Evolutionary conservation across 306 rosid species (phyloP).

Genomic region (Casuarina cunninghamiana): DNA sequence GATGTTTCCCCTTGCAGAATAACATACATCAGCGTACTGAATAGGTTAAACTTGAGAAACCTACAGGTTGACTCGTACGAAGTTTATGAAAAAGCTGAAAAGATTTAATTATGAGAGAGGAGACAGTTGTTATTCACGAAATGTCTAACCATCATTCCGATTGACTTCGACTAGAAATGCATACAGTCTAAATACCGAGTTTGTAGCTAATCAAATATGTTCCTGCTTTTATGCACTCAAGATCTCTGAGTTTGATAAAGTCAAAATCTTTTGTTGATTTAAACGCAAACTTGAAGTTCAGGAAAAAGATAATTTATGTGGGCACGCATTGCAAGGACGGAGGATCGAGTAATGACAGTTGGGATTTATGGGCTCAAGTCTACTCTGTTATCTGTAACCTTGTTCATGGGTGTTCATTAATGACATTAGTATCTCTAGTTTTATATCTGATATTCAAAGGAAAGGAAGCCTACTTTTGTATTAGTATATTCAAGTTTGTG

Average conservation of each 20-base stretch:
- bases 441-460: constrained; percentile 26
- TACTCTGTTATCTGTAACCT: neutral
- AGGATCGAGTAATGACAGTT: neutral
- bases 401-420: neutral
- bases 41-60: too few species aligned
- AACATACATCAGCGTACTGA: neutral
- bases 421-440: neutral
- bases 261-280: constrained; percentile 8
- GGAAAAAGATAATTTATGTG: constrained; percentile 36
- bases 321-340: constrained; percentile 24
- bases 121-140: neutral
- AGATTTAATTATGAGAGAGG: neutral
- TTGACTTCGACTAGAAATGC: too few species aligned
- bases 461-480: constrained; percentile 13
- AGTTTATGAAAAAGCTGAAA: neutral
- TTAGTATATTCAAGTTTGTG: neutral
- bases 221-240: too few species aligned
- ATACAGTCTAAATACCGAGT: too few species aligned
- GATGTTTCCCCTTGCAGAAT: neutral
- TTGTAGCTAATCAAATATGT: too few species aligned
- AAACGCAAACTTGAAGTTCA: constrained; percentile 45
- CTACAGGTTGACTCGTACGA: too few species aligned
- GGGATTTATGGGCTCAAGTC: constrained; percentile 1
- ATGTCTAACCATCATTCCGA: too few species aligned
- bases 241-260: constrained; percentile 14